phyloP scores from a whole-genome alignment of 495 filamentous ascomycete species.

The Neurospora terricola region DNA sequence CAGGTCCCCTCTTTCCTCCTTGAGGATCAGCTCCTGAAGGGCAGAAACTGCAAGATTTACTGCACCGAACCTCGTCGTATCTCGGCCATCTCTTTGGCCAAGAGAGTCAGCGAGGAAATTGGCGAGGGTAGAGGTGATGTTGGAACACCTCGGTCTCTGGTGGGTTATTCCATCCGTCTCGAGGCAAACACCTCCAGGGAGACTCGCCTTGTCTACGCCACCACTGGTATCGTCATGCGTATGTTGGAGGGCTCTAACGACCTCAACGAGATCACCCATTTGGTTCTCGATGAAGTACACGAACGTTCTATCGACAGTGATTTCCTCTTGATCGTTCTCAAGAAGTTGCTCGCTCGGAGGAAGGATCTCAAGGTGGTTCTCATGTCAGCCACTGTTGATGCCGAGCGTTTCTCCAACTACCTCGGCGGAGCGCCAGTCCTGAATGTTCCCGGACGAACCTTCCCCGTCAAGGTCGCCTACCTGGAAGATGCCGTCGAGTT shows the following conservation, averaged over 20 bases:
- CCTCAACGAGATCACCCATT: slow-evolving; percentile 78
- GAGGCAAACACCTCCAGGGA: slow-evolving; percentile 74
- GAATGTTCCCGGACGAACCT: slow-evolving; percentile 84
- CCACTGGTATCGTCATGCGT: slow-evolving; percentile 84
- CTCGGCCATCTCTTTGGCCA: slow-evolving; percentile 85
- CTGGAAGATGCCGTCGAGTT: slow-evolving; percentile 85
- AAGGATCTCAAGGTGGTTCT: slow-evolving; percentile 72
- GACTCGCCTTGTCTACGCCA: slow-evolving; percentile 80
- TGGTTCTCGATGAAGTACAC: slow-evolving; percentile 92
- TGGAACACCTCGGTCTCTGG: slow-evolving; percentile 70
- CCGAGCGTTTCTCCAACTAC: slow-evolving; percentile 82
- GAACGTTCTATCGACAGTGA: slow-evolving; percentile 93
- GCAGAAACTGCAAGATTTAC: slow-evolving; percentile 80
- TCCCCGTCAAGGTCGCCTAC: slow-evolving; percentile 78
- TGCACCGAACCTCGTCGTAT: slow-evolving; percentile 95
- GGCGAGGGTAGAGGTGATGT: slow-evolving; percentile 75
- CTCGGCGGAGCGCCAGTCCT: slow-evolving; percentile 74
- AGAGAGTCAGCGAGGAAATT: slow-evolving; percentile 86
- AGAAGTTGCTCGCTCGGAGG: slow-evolving; percentile 61
- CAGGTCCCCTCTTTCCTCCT: slow-evolving; percentile 89
- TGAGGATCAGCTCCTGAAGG: slow-evolving; percentile 73
- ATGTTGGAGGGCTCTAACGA: slow-evolving; percentile 88
- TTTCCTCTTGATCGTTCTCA: slow-evolving; percentile 82
- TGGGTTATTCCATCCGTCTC: slow-evolving; percentile 88
- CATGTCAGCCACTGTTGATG: slow-evolving; percentile 95